Conservation (phyloP, 176 grass and related monocot species). For the Oryza meridionalis region DNA sequence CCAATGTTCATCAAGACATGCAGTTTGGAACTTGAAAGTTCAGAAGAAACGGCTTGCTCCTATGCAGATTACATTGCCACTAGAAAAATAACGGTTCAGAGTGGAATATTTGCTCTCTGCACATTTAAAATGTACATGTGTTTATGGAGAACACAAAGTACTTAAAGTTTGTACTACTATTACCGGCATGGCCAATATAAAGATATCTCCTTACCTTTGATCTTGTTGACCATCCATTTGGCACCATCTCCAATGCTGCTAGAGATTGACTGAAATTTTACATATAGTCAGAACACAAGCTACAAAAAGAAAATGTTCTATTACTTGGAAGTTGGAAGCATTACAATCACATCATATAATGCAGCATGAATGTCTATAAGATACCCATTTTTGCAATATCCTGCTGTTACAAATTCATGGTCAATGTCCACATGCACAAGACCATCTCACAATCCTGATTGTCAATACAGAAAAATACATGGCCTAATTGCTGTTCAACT, state of each 20-base stretch:
- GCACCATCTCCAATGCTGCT: slow-evolving; percentile 90
- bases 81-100: background rate
- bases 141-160: too few species aligned
- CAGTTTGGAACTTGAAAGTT: background rate
- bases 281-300: slow-evolving; percentile 7
- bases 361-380: background rate
- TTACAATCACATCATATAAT: background rate
- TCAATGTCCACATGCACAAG: too few species aligned
- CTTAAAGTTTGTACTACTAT: too few species aligned
- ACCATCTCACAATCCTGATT: background rate
- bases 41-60: background rate
- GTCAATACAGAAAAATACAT: background rate
- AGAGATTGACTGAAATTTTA: slow-evolving; percentile 62
- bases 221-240: slow-evolving; percentile 99
- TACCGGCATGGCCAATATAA: background rate
- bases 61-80: background rate
- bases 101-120: background rate
- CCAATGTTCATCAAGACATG: background rate
- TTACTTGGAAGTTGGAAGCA: background rate
- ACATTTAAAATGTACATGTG: background rate
- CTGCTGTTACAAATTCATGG: background rate
- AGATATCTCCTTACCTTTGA: slow-evolving; percentile 57
- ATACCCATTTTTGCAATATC: background rate
- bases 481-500: background rate
- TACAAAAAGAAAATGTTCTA: background rate